phyloP scores from a whole-genome alignment of 805 yeast genomes.

The Candida mattraensis region DNA sequence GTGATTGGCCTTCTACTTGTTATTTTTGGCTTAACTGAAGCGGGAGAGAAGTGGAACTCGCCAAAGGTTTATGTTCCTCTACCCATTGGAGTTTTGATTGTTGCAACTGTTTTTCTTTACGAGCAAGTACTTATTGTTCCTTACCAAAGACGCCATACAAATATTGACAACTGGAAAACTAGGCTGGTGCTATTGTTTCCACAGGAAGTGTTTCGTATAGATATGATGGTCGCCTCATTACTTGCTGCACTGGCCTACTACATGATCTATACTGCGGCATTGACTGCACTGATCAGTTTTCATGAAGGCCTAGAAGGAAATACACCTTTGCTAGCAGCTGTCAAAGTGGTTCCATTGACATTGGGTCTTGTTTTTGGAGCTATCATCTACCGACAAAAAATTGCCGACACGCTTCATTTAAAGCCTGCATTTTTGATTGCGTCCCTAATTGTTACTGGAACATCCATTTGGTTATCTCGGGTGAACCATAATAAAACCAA shows the following conservation, averaged over 20 bases:
- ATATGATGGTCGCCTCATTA: conserved; percentile 20
- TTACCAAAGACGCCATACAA: conserved; percentile 9
- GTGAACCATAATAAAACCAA: conserved; percentile 3
- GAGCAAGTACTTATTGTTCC: conserved; percentile 28
- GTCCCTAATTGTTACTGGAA: conserved; percentile 12
- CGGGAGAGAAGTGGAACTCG: conserved; percentile 43
- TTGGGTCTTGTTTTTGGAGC: conserved; percentile 34
- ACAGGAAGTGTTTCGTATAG: conserved; percentile 18
- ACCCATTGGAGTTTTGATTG: conserved; percentile 36
- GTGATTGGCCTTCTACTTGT: conserved; percentile 39
- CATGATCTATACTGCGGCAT: conserved; percentile 6
- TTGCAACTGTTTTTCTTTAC: conserved; percentile 29
- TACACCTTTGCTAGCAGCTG: conserved; percentile 36
- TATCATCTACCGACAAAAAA: conserved; percentile 13
- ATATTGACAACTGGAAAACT: conserved; percentile 14
- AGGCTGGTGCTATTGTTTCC: conserved; percentile 25
- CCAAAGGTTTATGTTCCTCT: conserved; percentile 44
- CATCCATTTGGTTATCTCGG: conserved; percentile 23
- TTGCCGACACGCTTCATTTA: conserved; percentile 21
- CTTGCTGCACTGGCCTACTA: conserved; percentile 11
- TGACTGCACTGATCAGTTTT: conserved; percentile 15
- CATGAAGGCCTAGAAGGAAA: conserved; percentile 31
- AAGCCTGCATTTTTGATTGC: conserved; percentile 17
- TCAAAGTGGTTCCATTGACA: conserved; percentile 37
- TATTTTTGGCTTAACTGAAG: conserved; percentile 46